Evolutionary conservation across 169 alveolate species (phyloP), one percentile per base, ranked within the genome.

Genomic region (Neospora caninum): DNA sequence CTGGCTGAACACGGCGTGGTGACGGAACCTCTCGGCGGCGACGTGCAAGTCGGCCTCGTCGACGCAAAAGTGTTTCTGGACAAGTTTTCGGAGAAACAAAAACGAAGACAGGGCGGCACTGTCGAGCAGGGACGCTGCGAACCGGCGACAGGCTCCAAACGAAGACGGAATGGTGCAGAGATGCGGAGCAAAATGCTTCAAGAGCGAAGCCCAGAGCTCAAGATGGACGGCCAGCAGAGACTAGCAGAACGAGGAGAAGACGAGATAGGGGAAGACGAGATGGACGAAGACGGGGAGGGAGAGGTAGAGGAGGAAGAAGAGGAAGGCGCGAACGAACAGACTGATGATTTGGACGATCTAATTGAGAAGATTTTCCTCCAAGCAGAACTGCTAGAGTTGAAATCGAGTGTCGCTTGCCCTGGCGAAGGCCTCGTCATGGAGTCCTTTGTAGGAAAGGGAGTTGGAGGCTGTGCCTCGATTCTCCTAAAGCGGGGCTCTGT

Each of bases 401-500:
- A n/a, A 73, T 22, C 84, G 84, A 31, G 42, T 36, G 16, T 36
- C 45, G 1, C 84, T 4, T 36, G 84, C 43, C 84, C 84, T 6
- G 84, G 45, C 84, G 84, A 73, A n/a, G 84, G 84, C 4, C 39
- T 73, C 27, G 84, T 73, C 45, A 31, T 73, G 45, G 84, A 73
- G 84, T 18, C 84, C 84, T 73, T 34, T n/a, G 42, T 73, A n/a
- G 45, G 16, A 31, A 73, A 34, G 27, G 84, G 84, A 6, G n/a
- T 31, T 10, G 84, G 84, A 31, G 84, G 84, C 84, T 73, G 84
- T 22, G 45, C 43, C 9, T 31, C 84, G 22, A n/a, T 73, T 22
- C 84, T 73, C 9, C 39, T 73, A 27, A 73, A 73, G 42, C 49
- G 42, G 16, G 84, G 84, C 22, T 34, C 43, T 31, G 45, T 73